These are phyloP conservation scores for Phoenix roebelenii DNA, from an alignment of 176 grass and related monocot species.

Conservation along the genomic window DNA sequence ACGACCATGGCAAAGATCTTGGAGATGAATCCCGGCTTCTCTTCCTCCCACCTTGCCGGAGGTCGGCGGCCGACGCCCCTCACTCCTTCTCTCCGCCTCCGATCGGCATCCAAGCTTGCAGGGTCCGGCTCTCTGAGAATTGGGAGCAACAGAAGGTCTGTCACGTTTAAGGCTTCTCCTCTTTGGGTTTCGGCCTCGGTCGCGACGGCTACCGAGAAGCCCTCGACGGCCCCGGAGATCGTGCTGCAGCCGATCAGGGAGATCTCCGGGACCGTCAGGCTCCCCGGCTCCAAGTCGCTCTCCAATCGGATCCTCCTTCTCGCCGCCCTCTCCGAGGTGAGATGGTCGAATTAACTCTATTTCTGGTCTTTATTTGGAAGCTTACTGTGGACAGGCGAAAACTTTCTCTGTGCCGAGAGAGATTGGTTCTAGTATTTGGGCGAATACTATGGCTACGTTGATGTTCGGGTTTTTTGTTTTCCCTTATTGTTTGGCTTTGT, in stretches of 20 bases:
- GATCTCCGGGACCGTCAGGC: slow-evolving; percentile 75
- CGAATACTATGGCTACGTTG: no score
- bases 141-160: no score
- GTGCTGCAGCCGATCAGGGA: slow-evolving; percentile 86
- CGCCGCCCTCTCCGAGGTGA: slow-evolving; percentile 82
- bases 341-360: background rate
- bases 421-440: no score
- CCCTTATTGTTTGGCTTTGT: no score
- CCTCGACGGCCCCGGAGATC: slow-evolving; percentile 54
- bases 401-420: no score
- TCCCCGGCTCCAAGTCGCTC: slow-evolving; percentile 92
- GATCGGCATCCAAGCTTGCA: slow-evolving; percentile 1
- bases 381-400: background rate
- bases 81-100: slow-evolving; percentile 14
- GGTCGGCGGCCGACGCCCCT: slow-evolving; percentile 3
- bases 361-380: slow-evolving; percentile 4
- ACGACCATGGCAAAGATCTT: slow-evolving; percentile 28
- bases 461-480: no score
- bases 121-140: background rate
- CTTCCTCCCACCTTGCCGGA: slow-evolving; percentile 8
- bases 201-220: slow-evolving; percentile 34
- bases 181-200: slow-evolving; percentile 27
- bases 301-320: slow-evolving; percentile 98
- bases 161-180: no score
- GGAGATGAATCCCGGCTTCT: slow-evolving; percentile 11